These are phyloP conservation scores for Wickerhamomyces chaumierensis DNA, from an alignment of 805 yeast species.

Conservation along the genomic window DNA sequence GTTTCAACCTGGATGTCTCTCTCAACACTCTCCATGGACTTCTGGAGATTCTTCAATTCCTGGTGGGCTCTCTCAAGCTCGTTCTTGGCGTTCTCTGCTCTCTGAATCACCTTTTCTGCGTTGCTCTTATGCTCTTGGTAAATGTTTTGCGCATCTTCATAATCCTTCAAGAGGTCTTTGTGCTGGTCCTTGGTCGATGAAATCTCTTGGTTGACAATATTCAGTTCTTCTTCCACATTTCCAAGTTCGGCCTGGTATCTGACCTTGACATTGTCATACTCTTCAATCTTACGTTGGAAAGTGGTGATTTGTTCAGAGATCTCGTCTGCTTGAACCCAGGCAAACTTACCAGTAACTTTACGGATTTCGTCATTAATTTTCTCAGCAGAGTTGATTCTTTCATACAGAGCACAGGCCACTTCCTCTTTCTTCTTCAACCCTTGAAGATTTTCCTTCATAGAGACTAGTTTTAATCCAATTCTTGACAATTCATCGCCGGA, in stretches of 20 bases:
- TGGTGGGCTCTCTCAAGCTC: conserved; percentile 10
- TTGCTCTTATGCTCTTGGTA: conserved; percentile 6
- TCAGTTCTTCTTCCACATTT: conserved; percentile 1
- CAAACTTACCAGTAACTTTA: conserved; percentile 33
- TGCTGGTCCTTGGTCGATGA: conserved; percentile 1
- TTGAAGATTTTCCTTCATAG: conserved; percentile 27
- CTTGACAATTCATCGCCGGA: conserved; percentile 24
- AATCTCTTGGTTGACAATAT: neutral
- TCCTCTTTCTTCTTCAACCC: conserved; percentile 28
- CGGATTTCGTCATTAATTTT: conserved; percentile 27
- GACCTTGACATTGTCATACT: conserved; percentile 3
- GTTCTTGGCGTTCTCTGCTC: conserved; percentile 11
- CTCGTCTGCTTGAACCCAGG: conserved; percentile 32
- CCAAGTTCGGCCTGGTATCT: conserved; percentile 4
- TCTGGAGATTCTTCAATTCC: conserved; percentile 9
- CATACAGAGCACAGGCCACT: conserved; percentile 29
- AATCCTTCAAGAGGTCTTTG: conserved; percentile 4
- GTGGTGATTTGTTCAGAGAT: conserved; percentile 3
- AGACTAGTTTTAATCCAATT: conserved; percentile 29
- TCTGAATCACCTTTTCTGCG: conserved; percentile 1
- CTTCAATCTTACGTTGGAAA: conserved; percentile 7
- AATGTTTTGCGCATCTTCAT: conserved; percentile 12
- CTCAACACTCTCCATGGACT: conserved; percentile 11
- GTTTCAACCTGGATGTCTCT: conserved; percentile 13
- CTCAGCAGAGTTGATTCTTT: conserved; percentile 29